Evolutionary conservation across 2,329 filamentous ascomycete species (phyloP).

Genomic region (Penicillium sp.): DNA sequence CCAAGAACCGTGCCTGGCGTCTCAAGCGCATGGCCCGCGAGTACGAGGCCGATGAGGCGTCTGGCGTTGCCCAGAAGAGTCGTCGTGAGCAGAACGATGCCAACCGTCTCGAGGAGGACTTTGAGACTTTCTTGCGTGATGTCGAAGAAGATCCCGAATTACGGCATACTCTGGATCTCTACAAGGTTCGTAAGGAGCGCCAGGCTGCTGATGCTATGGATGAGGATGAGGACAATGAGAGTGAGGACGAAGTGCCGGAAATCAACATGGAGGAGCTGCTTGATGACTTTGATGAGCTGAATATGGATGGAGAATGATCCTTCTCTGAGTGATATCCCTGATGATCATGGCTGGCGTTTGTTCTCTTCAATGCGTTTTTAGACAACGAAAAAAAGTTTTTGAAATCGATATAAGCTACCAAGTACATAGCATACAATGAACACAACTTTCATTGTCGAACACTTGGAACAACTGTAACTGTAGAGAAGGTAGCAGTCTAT

Average conservation of each 20-base stretch:
- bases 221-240: constrained; percentile 58
- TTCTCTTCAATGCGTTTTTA: background rate
- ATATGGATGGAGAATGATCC: constrained; percentile 56
- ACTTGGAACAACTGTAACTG: background rate
- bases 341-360: constrained; percentile 31
- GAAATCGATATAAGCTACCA: constrained; percentile 10
- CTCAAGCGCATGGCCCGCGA: constrained; percentile 92
- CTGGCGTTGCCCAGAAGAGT: constrained; percentile 38
- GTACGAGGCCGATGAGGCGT: constrained; percentile 64
- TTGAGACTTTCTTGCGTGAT: constrained; percentile 94
- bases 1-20: constrained; percentile 83
- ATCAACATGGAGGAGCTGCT: constrained; percentile 67
- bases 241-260: constrained; percentile 65
- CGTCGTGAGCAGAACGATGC: constrained; percentile 66
- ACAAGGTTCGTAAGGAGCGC: constrained; percentile 63
- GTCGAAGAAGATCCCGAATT: constrained; percentile 94
- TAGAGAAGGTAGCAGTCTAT: background rate
- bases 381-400: constrained; percentile 15
- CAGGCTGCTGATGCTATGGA: constrained; percentile 51
- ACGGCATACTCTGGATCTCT: constrained; percentile 78
- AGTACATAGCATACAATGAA: background rate
- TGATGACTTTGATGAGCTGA: constrained; percentile 30
- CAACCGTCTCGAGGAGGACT: constrained; percentile 85
- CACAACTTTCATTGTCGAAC: background rate
- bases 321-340: constrained; percentile 24